Conservation (phyloP, 2,329 filamentous ascomycete genomes). For the Madurella fahalii region DNA sequence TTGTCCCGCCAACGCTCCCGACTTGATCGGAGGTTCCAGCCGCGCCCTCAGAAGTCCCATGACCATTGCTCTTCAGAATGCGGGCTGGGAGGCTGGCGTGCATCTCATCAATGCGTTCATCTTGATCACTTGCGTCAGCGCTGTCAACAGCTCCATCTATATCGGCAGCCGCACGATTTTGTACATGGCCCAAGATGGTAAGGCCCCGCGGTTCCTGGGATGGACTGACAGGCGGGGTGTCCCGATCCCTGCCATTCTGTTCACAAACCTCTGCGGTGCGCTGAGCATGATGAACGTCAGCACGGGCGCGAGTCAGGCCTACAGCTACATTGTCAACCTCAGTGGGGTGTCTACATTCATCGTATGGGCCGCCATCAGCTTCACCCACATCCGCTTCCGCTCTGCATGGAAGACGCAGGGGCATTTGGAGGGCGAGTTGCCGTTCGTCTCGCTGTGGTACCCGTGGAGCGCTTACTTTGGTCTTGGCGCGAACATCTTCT, state of each 20-base stretch:
- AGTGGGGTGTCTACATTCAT: constrained; percentile 67
- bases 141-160: constrained; percentile 73
- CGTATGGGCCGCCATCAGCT: constrained; percentile 66
- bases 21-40: constrained; percentile 57
- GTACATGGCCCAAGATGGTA: constrained; percentile 70
- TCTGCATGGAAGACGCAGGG: constrained; percentile 58
- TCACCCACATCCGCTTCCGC: constrained; percentile 70
- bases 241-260: constrained; percentile 56
- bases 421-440: constrained; percentile 49
- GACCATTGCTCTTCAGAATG: constrained; percentile 69
- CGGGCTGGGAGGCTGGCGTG: constrained; percentile 68
- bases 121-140: constrained; percentile 66
- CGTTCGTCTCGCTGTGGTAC: constrained; percentile 52
- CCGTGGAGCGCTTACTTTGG: constrained; percentile 59
- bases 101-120: constrained; percentile 77
- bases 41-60: constrained; percentile 68
- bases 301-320: constrained; percentile 61
- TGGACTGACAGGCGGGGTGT: constrained; percentile 63
- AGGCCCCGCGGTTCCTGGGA: constrained; percentile 66
- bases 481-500: constrained; percentile 52
- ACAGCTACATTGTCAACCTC: constrained; percentile 66
- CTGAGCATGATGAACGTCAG: constrained; percentile 73
- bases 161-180: constrained; percentile 71
- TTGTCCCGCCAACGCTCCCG: constrained; percentile 63
- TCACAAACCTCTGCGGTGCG: constrained; percentile 67